Conservation (phyloP, 495 filamentous ascomycete species). For the Hypomontagnella submonticulosa region DNA sequence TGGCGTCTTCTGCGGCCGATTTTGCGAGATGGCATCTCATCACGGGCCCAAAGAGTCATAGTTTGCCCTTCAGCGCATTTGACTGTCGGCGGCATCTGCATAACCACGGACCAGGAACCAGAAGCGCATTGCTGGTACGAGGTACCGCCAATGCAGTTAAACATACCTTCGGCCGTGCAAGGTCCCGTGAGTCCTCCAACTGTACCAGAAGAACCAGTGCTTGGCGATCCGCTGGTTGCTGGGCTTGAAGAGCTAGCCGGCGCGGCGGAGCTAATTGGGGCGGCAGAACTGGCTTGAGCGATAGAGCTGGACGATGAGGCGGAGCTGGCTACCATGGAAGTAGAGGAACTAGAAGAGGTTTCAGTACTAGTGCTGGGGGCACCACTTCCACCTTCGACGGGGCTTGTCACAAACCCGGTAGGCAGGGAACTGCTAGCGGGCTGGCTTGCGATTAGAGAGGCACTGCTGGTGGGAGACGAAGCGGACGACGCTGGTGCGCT, state of each 20-base stretch:
- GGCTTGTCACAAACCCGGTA: no score
- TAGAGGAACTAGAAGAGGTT: no score
- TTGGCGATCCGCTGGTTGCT: conserved; percentile 12
- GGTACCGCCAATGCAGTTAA: conserved; percentile 51
- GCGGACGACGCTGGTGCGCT: no score
- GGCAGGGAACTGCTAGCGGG: no score
- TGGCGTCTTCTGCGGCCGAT: conserved; percentile 22
- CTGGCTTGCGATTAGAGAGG: no score
- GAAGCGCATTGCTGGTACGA: conserved; percentile 48
- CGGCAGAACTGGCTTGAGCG: conserved; percentile 8
- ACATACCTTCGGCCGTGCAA: conserved; percentile 45
- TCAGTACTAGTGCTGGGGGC: no score
- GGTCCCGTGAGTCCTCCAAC: conserved; percentile 45
- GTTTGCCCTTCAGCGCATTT: conserved; percentile 42
- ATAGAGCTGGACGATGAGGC: not conserved
- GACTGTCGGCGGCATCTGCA: conserved; percentile 38
- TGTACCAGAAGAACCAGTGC: conserved; percentile 32
- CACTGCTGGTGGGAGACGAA: no score
- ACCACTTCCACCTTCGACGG: no score
- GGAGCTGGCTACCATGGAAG: conserved; percentile 3
- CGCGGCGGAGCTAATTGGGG: no score
- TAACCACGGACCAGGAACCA: conserved; percentile 41
- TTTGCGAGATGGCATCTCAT: conserved; percentile 15
- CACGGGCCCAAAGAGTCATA: conserved; percentile 44
- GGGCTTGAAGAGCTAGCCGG: conserved; percentile 23